Evolutionary conservation across 2,329 filamentous ascomycete genomes (phyloP), one percentile per base, ranked within the genome.

Genomic region (Aspergillus japonicus): DNA sequence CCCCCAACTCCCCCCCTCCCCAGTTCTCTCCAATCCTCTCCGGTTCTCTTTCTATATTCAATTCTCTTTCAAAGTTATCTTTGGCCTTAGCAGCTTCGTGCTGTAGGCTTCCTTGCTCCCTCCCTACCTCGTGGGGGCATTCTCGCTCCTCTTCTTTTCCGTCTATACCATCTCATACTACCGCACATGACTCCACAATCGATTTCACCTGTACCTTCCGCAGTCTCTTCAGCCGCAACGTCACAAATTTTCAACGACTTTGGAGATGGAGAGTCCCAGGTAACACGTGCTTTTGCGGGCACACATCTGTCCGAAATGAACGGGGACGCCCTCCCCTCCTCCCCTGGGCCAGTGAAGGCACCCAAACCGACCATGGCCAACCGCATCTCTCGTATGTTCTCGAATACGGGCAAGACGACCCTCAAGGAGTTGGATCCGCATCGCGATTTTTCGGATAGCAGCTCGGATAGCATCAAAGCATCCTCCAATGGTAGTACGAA

Each of bases 331-430:
- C 69, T 73, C 57, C 69, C 75, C 62, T 50, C 66, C 23, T 68
- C 64, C 58, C 73, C 65, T 61, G 66, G 50, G 61, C 62, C 64
- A 50, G 62, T 68, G 16, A 78, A 77, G 61, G 66, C 70, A 7
- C 67, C 70, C 35, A 79, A 71, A 67, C 67, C 75, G 21, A 79
- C 75, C 26, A 80, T 80, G 78, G 73, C 78, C 52, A 68, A 73
- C 63, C 77, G 77, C 52, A 67, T 81, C 50, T 77, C 78, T 19
- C 78, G 78, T 62, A 81, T 81, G 76, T 81, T 81, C 64, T 74
- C 76, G 24, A 71, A 75, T 57, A 70, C 74, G n/a, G 75, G 75
- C 14, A 78, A 75, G 62, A 65, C 68, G 19, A 66, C 70, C 5
- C 64, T 69, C 6, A 74, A 69, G 56, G 71, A 76, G 26, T 60